Conservation (phyloP, 2,329 filamentous ascomycete species). For the Coniella lustricola region DNA sequence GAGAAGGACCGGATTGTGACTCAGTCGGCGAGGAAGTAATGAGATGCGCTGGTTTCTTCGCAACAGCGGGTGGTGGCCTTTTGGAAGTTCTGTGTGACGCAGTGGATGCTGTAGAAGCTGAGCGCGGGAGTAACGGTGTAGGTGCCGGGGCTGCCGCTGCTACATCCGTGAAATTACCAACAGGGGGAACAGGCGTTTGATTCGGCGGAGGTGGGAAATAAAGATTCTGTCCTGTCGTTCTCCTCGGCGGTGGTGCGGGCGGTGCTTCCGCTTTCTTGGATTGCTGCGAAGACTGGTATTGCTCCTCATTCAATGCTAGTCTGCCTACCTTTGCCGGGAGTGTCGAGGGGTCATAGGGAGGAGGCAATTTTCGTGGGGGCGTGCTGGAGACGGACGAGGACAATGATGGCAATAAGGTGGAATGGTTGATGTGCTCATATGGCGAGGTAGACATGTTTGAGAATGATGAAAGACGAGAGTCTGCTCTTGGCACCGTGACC, state of each 20-base stretch:
- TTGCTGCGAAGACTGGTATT: constrained; percentile 19
- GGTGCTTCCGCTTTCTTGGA: constrained; percentile 29
- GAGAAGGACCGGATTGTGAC: constrained; percentile 16
- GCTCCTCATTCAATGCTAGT: constrained; percentile 36
- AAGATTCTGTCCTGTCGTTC: constrained; percentile 26
- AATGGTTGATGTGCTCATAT: constrained; percentile 50
- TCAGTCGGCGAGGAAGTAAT: constrained; percentile 25
- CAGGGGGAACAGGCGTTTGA: constrained; percentile 13
- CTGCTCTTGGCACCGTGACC: constrained; percentile 57
- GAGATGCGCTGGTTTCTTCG: constrained; percentile 56
- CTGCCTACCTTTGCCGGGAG: constrained; percentile 41
- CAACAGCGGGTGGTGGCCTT: constrained; percentile 45
- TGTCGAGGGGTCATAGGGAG: constrained; percentile 40
- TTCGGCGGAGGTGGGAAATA: constrained; percentile 16
- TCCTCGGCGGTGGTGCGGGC: constrained; percentile 40
- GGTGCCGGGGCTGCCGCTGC: constrained; percentile 23
- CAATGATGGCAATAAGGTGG: constrained; percentile 38
- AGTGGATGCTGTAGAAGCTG: constrained; percentile 29
- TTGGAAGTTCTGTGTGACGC: constrained; percentile 33
- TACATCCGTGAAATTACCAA: constrained; percentile 19
- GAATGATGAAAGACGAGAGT: constrained; percentile 45
- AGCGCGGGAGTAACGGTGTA: constrained; percentile 22
- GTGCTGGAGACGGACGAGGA: constrained; percentile 38
- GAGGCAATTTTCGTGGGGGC: constrained; percentile 43
- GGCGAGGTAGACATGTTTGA: constrained; percentile 54